Conservation (phyloP, 257 asterid genomes). For the Verbena officinalis region DNA sequence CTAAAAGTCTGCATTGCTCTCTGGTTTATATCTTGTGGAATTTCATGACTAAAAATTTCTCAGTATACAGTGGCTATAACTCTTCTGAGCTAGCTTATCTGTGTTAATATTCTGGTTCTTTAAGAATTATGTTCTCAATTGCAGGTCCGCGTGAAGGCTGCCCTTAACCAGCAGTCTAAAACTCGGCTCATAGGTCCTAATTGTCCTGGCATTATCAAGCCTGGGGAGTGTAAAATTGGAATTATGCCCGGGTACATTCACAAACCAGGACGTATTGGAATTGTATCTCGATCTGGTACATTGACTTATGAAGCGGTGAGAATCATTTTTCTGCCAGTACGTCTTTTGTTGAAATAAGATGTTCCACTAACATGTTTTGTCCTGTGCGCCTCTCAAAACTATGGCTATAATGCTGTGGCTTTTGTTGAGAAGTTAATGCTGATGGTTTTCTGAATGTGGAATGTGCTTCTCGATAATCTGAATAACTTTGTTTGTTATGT, state of each 20-base stretch:
- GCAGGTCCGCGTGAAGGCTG: conserved; percentile 87
- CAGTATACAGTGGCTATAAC: conserved; percentile 4
- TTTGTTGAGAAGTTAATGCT: conserved; percentile 7
- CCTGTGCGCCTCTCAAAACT: conserved; percentile 4
- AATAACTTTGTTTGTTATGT: conserved; percentile 27
- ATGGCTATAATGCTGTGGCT: not conserved
- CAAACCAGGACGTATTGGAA: conserved; percentile 95
- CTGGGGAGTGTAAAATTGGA: conserved; percentile 98
- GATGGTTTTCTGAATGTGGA: conserved; percentile 5
- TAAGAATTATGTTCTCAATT: conserved; percentile 25
- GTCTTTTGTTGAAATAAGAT: not conserved
- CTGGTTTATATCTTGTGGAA: not conserved
- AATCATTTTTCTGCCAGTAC: conserved; percentile 23
- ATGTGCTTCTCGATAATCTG: conserved; percentile 16
- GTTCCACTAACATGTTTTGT: not conserved
- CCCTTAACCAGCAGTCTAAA: conserved; percentile 78
- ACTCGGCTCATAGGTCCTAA: conserved; percentile 95
- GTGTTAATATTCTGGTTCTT: conserved; percentile 13
- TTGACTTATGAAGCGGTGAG: conserved; percentile 91
- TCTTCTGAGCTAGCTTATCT: conserved; percentile 10
- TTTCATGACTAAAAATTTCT: not conserved
- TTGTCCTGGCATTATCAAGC: conserved; percentile 98
- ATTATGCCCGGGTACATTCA: conserved; percentile 99
- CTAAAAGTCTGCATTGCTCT: not conserved
- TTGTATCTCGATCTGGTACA: conserved; percentile 92